A percentile compares a stretch with the other conserved stretches of the same genome.
phyloP scores from a whole-genome alignment of 257 asterid species.

The Nicotiana tomentosiformis region DNA sequence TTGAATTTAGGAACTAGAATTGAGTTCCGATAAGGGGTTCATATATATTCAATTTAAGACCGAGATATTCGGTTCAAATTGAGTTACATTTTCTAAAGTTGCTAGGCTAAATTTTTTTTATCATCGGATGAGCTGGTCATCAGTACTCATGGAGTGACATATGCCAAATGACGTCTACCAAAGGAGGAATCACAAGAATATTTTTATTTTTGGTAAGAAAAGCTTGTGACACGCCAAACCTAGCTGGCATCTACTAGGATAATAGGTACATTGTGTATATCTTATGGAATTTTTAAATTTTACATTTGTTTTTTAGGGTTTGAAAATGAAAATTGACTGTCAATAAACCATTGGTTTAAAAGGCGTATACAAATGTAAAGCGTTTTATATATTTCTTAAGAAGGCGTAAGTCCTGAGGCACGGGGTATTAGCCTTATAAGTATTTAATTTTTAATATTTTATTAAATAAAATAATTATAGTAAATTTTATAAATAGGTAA shows the following conservation, averaged over 20 bases:
- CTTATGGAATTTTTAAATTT: not conserved
- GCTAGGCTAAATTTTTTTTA: not conserved
- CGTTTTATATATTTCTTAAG: too few species aligned
- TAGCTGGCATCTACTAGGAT: not conserved
- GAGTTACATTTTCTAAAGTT: too few species aligned
- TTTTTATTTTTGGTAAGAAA: not conserved
- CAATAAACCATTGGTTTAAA: not conserved
- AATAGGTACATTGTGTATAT: not conserved
- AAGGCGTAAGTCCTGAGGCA: too few species aligned
- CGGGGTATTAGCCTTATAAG: too few species aligned
- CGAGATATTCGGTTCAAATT: not conserved
- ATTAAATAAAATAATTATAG: too few species aligned
- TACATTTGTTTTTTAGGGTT: not conserved
- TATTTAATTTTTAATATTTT: too few species aligned
- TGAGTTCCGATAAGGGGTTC: not conserved
- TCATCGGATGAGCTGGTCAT: too few species aligned
- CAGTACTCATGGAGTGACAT: not conserved
- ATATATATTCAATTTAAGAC: not conserved
- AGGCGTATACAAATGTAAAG: too few species aligned
- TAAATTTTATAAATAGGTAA: too few species aligned
- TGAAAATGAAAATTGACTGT: not conserved
- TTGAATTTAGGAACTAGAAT: not conserved
- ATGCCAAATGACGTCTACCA: not conserved
- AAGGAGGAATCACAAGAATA: not conserved
- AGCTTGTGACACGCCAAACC: not conserved